Evolutionary conservation across 495 filamentous ascomycete species (phyloP), one percentile per base, ranked within the genome.

Genomic region (Xylaria venustula): DNA sequence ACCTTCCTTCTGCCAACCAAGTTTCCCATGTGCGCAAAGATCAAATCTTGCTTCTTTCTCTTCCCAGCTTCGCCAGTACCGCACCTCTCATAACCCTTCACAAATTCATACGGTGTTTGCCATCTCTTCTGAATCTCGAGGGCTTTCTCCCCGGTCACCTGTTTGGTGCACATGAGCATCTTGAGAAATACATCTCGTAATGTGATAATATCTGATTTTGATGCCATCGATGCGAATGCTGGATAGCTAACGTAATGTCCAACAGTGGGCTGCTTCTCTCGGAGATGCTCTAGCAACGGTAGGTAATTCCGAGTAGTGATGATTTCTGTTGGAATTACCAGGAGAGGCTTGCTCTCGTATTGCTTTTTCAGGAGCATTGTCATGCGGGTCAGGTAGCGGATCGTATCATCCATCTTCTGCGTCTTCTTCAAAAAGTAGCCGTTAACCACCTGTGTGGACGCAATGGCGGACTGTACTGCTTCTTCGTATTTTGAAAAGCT

Each of bases 381-480:
- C 86, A 95, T 89, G 2, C 85, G 79, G 0, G 88, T 84, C 2
- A 95, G 75, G 68, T 95, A 95, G 14, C 83, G 81, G 51, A 95
- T 92, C 0, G 89, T 87, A 58, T 95, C 90, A 66, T 93, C 91
- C 44, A 93, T 80, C 64, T 85, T 88, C 48, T 79, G 77, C 3
- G 91, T 95, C 63, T 82, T 81, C 67, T 93, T 94, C 50, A 94
- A 76, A 65, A 94, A 94, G 67, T 88, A 93, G 20, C 88, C 89
- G 64, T 92, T 86, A 36, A 93, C 85, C 8, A 93, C 90, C 62
- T 93, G 90, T 7, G 88, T 91, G 22, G 83, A 85, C n/a, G 85
- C 87, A 51, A 94, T 89, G 2, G 90, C 90, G 0, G 87, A 88
- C 34, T 87, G 77, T 2, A 93, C 83, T 55, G 85, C 81, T 50